Conservation (phyloP, 176 grass and related monocot species). For the Eragrostis nindensis region DNA sequence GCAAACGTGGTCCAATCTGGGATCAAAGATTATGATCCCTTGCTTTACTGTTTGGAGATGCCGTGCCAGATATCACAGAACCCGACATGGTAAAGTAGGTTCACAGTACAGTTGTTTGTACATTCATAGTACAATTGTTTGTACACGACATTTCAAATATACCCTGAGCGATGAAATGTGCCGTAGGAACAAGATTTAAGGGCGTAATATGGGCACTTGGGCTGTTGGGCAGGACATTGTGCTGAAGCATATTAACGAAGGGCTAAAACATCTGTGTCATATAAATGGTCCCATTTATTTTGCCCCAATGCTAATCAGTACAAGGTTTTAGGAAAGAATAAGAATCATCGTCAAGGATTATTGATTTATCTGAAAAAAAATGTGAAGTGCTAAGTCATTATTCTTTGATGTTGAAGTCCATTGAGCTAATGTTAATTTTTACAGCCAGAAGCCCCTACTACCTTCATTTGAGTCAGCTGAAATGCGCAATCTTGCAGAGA, state of each 20-base stretch:
- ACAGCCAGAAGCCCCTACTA: slow-evolving; percentile 86
- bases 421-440: slow-evolving; percentile 30
- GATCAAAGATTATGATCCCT: not conserved
- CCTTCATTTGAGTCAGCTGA: slow-evolving; percentile 87
- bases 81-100: not conserved
- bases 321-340: not conserved
- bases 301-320: not conserved
- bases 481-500: slow-evolving; percentile 86
- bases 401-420: not conserved
- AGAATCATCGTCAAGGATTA: not conserved
- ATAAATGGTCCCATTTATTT: not conserved
- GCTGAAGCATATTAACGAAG: not conserved
- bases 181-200: not conserved
- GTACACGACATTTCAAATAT: not conserved
- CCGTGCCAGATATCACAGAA: not conserved
- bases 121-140: too few relatives aligned
- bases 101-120: not conserved
- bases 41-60: not conserved
- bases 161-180: not conserved
- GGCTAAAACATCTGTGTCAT: not conserved
- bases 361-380: not conserved
- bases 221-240: not conserved
- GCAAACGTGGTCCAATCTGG: not conserved
- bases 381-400: not conserved
- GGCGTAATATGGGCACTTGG: not conserved